Evolutionary conservation across 805 yeast species (phyloP), one percentile per base, ranked within the genome.

Genomic region (Saccharomycopsis capsularis): DNA sequence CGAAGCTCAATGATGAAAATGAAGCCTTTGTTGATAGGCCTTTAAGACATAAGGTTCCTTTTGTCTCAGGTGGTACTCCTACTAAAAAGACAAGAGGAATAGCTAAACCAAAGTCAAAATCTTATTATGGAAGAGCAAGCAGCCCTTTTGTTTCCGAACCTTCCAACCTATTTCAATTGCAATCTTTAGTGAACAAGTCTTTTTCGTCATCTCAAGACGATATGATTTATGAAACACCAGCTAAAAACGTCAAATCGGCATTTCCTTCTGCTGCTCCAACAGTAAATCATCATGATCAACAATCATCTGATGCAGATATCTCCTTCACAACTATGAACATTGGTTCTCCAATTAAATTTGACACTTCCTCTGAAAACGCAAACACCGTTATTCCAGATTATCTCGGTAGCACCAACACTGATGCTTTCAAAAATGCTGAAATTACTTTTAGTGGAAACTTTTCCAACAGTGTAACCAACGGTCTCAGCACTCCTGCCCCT

Each of bases 301-400:
- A 9, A 13, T 9, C 11, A 7, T 7, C 32, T 13, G 13, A 13
- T 29, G 32, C 32, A 9, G 22, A 16, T 19, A 19, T 5, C 4
- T 29, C 29, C 29, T 18, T 36, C 23, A 3, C 47, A 21, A 37
- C 38, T 29, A 15, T 36, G 18, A 16, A 16, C 23, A 29, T 39
- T 22, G 48, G 48, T 16, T 36, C 48, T 3, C 48, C 48, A 32
- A 36, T 46, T 23, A 4, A 16, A 27, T 18, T 46, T 24, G 34
- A 46, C 27, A 19, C n/a, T 22, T 11, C 11, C 18, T n/a, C n/a
- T n/a, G 19, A 35, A 5, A 44, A n/a, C 36, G 34, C 6, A 5
- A 16, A 13, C 38, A 34, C 15, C n/a, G 18, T 34, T n/a, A 13
- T 18, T 34, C 19, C 13, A 9, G 32, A 29, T 29, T 13, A 29